Evolutionary conservation across 2,329 filamentous ascomycete species (phyloP).

Genomic region (Alternaria sp.): DNA sequence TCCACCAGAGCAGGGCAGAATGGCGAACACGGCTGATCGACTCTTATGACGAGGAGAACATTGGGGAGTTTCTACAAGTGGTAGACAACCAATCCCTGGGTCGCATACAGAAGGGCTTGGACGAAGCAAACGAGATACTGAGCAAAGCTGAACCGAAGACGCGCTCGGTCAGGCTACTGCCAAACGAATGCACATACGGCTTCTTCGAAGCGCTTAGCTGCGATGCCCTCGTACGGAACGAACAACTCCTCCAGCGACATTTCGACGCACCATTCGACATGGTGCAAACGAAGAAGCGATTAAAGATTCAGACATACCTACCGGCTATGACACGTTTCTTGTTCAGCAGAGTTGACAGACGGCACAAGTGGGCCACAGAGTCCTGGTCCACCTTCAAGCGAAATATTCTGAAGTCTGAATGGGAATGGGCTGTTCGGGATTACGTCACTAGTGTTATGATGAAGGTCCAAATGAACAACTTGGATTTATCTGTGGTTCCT

Average conservation of each 20-base stretch:
- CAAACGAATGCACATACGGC: slow-evolving; percentile 73
- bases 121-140: slow-evolving; percentile 53
- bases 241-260: slow-evolving; percentile 61
- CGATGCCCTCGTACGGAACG: slow-evolving; percentile 73
- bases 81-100: slow-evolving; percentile 58
- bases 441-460: slow-evolving; percentile 73
- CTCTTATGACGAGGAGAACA: slow-evolving; percentile 57
- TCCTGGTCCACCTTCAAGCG: slow-evolving; percentile 73
- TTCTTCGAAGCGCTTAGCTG: slow-evolving; percentile 91
- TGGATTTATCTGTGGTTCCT: slow-evolving; percentile 65
- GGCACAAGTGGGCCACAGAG: slow-evolving; percentile 71
- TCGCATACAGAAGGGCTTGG: slow-evolving; percentile 56
- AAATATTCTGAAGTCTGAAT: slow-evolving; percentile 73
- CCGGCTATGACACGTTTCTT: slow-evolving; percentile 87
- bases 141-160: slow-evolving; percentile 58
- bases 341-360: slow-evolving; percentile 73
- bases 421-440: slow-evolving; percentile 85
- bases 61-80: slow-evolving; percentile 54
- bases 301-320: slow-evolving; percentile 77
- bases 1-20: slow-evolving; percentile 55
- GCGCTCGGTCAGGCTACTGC: slow-evolving; percentile 61
- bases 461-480: slow-evolving; percentile 65
- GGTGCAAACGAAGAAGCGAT: slow-evolving; percentile 78
- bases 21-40: slow-evolving; percentile 54
- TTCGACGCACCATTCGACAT: slow-evolving; percentile 87